phyloP scores from a whole-genome alignment of 805 yeast species.

The Starmerella cellae region DNA sequence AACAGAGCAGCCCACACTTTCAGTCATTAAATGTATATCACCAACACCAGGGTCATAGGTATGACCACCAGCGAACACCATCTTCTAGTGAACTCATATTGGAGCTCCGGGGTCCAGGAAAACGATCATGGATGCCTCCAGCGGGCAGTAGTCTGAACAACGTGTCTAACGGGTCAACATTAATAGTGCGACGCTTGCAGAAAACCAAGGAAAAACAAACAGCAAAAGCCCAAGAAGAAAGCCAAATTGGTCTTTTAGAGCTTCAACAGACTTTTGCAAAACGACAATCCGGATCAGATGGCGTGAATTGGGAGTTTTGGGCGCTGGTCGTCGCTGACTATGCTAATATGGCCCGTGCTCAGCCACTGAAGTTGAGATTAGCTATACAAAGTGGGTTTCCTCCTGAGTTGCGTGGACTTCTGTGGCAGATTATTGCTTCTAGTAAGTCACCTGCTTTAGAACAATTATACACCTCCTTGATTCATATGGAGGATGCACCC shows the following conservation, averaged over 20 bases:
- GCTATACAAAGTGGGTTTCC: slow-evolving; percentile 74
- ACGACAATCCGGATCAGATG: slow-evolving; percentile 11
- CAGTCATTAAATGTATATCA: not conserved
- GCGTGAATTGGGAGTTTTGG: slow-evolving; percentile 55
- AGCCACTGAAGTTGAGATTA: slow-evolving; percentile 44
- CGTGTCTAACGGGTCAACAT: slow-evolving; percentile 4
- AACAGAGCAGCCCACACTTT: not conserved
- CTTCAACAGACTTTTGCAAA: slow-evolving; percentile 27
- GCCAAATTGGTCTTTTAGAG: slow-evolving; percentile 32
- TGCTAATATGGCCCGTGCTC: slow-evolving; percentile 46
- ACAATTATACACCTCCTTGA: slow-evolving; percentile 41
- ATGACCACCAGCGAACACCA: not conserved
- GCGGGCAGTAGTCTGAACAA: not conserved
- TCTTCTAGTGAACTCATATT: slow-evolving; percentile 9
- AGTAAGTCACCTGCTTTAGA: slow-evolving; percentile 54
- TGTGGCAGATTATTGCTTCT: slow-evolving; percentile 82
- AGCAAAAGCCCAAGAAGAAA: slow-evolving; percentile 37
- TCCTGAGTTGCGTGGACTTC: slow-evolving; percentile 66
- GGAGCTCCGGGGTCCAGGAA: slow-evolving; percentile 13
- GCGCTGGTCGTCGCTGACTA: slow-evolving; percentile 66
- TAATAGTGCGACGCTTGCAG: slow-evolving; percentile 21
- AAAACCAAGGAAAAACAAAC: slow-evolving; percentile 17
- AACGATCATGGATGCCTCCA: slow-evolving; percentile 11
- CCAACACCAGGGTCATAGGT: not conserved
- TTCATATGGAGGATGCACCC: slow-evolving; percentile 38